phyloP scores from a whole-genome alignment of 192 early-diverging fungal genomes.

The Umbelopsis vinacea region DNA sequence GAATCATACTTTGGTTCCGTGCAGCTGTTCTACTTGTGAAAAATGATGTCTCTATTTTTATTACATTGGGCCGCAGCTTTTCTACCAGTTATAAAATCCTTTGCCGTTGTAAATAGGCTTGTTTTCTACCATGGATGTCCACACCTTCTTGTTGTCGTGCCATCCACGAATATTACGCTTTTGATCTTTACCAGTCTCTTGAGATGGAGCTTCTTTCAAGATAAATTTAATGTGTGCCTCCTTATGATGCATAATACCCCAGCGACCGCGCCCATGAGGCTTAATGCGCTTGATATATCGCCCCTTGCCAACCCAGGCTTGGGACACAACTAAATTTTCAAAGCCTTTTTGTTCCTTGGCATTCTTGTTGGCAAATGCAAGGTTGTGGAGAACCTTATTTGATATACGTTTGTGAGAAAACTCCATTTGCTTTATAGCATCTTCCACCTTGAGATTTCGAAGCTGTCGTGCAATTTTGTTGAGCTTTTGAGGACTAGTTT shows the following conservation, averaged over 20 bases:
- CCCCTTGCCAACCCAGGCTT: slow-evolving; percentile 90
- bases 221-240: slow-evolving; percentile 82
- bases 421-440: slow-evolving; percentile 81
- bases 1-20: neutral
- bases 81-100: slow-evolving; percentile 78
- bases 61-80: neutral
- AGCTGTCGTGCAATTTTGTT: slow-evolving; percentile 75
- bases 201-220: slow-evolving; percentile 60
- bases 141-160: slow-evolving; percentile 68
- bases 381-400: slow-evolving; percentile 62
- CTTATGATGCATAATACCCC: slow-evolving; percentile 77
- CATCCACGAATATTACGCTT: slow-evolving; percentile 66
- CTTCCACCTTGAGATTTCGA: slow-evolving; percentile 61
- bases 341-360: slow-evolving; percentile 67
- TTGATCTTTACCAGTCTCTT: slow-evolving; percentile 36
- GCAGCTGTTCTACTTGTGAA: neutral
- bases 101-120: slow-evolving; percentile 77
- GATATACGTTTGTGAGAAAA: slow-evolving; percentile 73
- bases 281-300: slow-evolving; percentile 73
- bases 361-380: slow-evolving; percentile 73
- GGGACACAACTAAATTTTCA: slow-evolving; percentile 66
- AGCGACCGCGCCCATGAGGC: slow-evolving; percentile 77
- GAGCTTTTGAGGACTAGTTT: slow-evolving; percentile 71
- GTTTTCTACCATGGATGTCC: slow-evolving; percentile 69
- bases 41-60: neutral